Evolutionary conservation across 192 early-diverging fungal species (phyloP), one percentile per base, ranked within the genome.

Genomic region (Coemansia sp.): DNA sequence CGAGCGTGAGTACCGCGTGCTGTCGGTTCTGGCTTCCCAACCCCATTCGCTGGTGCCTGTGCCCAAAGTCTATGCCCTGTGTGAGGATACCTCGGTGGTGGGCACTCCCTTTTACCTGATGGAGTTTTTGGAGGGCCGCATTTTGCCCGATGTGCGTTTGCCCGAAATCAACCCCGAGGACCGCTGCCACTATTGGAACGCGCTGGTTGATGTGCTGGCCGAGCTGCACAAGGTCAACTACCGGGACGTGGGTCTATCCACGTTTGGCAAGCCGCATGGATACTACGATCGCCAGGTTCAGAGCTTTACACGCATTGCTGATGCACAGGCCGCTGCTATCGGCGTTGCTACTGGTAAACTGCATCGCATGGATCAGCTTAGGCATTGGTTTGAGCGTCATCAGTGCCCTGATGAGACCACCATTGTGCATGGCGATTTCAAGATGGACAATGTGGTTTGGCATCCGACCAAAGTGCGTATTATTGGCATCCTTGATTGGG

Each of bases 101-200:
- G 95, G 91, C 8, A 95, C 95, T 7, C 89, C 92, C 18, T 98
- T 98, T 67, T 97, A 94, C 77, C 85, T 87, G 29, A 98, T 98
- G 95, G 86, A 97, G 73, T 98, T 93, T 54, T 70, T 95, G 50
- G 71, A 94, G 38, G 95, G 95, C 29, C 84, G 92, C 2, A 90
- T 98, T 38, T 89, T 94, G 58, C 65, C 81, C 5, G 87, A 89
- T 42, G 56, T 82, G 1, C 61, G 77, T 25, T 72, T 91, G 63
- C 72, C 73, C 7, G 63, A 70, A 45, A 53, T 91, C 32, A 60
- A 77, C 10, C 67, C 62, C 14, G 63, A 70, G 25, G 81, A 86
- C 46, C 80, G 85, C 18, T 63, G 42, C n/a, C 33, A 50, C 34
- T 88, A 79, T 39, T 90, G 87, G 87, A 48, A 65, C 23, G 82